phyloP scores from a whole-genome alignment of 2,329 filamentous ascomycete species.

The Aspergillus quadrilineatus region DNA sequence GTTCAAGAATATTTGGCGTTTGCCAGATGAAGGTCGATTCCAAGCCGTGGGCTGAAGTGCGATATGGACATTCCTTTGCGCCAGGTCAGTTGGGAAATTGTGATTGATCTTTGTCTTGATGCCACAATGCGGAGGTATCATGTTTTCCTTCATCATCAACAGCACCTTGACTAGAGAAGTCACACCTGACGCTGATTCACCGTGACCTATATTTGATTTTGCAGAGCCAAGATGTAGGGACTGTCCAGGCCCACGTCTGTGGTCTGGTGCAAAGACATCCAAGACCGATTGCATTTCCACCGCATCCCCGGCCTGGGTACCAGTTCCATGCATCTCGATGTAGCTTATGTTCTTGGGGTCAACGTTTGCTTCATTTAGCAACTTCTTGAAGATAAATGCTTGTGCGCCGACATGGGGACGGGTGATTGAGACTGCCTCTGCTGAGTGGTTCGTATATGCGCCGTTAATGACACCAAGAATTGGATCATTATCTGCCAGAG shows the following conservation, averaged over 20 bases:
- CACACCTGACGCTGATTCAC: slow-evolving; percentile 35
- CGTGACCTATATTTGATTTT: slow-evolving; percentile 37
- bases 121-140: not conserved
- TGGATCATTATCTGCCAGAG: slow-evolving; percentile 2
- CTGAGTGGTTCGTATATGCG: slow-evolving; percentile 2
- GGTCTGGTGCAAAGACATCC: not conserved
- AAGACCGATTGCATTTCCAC: slow-evolving; percentile 1
- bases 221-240: slow-evolving; percentile 43
- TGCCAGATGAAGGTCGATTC: slow-evolving; percentile 29
- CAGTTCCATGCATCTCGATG: slow-evolving; percentile 14
- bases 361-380: not conserved
- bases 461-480: slow-evolving; percentile 9
- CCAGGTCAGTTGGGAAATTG: slow-evolving; percentile 45
- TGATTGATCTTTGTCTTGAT: slow-evolving; percentile 48
- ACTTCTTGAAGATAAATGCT: not conserved
- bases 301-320: slow-evolving; percentile 10
- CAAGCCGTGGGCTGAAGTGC: slow-evolving; percentile 48
- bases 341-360: not conserved
- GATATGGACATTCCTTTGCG: slow-evolving; percentile 45
- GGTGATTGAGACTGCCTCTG: not conserved
- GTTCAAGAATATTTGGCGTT: slow-evolving; percentile 55
- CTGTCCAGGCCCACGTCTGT: slow-evolving; percentile 16
- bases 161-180: slow-evolving; percentile 33
- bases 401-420: not conserved
- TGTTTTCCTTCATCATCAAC: not conserved